A percentile compares a stretch with the other conserved stretches of the same genome.
Conservation (phyloP, 305 asterid genomes). For the Fraxinus paxiana region DNA sequence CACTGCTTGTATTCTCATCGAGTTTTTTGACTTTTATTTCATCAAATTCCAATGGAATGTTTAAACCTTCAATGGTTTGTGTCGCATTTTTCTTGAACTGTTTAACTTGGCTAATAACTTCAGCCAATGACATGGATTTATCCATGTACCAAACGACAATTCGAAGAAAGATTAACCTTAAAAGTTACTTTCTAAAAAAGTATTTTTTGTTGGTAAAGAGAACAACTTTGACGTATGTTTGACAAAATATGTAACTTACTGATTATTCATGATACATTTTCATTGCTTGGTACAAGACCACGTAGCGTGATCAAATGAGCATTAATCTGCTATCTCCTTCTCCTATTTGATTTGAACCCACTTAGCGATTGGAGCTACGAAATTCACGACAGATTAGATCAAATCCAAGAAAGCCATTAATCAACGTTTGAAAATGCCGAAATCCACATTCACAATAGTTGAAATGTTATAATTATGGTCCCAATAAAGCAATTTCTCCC, state of each 20-base stretch:
- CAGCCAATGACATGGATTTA: slow-evolving; percentile 69
- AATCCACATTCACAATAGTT: neutral
- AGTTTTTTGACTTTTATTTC: slow-evolving; percentile 50
- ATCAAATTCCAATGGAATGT: slow-evolving; percentile 68
- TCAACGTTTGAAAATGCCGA: too few relatives aligned
- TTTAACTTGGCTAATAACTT: slow-evolving; percentile 63
- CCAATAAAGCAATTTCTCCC: neutral
- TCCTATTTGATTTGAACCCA: slow-evolving; percentile 7
- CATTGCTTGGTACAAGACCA: slow-evolving; percentile 48
- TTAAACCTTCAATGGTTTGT: slow-evolving; percentile 43
- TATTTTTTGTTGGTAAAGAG: neutral
- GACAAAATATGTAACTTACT: neutral
- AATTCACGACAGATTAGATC: too few relatives aligned
- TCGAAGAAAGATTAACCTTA: neutral
- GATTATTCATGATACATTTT: slow-evolving; percentile 40
- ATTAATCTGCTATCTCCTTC: slow-evolving; percentile 72
- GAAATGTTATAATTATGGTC: neutral
- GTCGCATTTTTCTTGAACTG: slow-evolving; percentile 43
- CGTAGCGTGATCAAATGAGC: slow-evolving; percentile 61
- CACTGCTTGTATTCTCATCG: slow-evolving; percentile 28
- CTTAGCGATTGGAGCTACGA: too few relatives aligned
- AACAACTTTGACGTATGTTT: neutral
- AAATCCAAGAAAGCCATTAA: too few relatives aligned
- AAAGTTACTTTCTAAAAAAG: neutral
- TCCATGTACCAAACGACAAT: slow-evolving; percentile 52